phyloP scores from a whole-genome alignment of 2,329 filamentous ascomycete species.

The Gaeumannomyces tritici region DNA sequence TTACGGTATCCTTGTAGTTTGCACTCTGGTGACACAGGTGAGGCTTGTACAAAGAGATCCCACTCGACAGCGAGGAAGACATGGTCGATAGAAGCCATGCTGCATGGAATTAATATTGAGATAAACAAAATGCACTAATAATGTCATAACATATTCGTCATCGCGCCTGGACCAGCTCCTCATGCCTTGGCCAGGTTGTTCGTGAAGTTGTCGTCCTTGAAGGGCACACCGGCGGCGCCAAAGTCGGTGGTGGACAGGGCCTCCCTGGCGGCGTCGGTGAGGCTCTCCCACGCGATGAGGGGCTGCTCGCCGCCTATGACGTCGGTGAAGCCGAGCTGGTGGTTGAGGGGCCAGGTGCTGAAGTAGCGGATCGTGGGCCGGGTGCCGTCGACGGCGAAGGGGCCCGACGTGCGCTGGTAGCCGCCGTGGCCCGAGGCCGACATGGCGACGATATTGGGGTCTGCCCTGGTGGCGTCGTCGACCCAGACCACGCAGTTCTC shows the following conservation, averaged over 20 bases:
- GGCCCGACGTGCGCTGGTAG: conserved; percentile 16
- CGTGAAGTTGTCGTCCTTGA: conserved; percentile 18
- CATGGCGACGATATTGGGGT: conserved; percentile 23
- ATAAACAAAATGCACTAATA: too few relatives aligned
- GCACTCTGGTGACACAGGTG: too few relatives aligned
- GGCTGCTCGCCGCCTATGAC: conserved; percentile 26
- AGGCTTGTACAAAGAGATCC: too few relatives aligned
- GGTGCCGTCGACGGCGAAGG: conserved; percentile 11
- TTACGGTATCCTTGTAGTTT: too few relatives aligned
- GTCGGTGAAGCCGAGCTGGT: conserved; percentile 24
- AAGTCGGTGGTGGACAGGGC: conserved; percentile 28
- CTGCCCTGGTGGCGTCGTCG: conserved; percentile 14
- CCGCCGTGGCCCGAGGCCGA: conserved; percentile 26
- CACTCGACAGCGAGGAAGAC: too few relatives aligned
- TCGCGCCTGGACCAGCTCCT: neutral
- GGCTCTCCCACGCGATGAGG: conserved; percentile 32
- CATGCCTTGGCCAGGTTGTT: conserved; percentile 10
- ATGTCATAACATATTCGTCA: neutral
- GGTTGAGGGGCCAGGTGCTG: conserved; percentile 20
- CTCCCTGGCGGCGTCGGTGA: conserved; percentile 21
- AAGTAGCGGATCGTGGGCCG: conserved; percentile 22
- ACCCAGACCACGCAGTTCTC: conserved; percentile 24
- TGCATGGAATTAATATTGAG: too few relatives aligned
- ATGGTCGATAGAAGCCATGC: too few relatives aligned
- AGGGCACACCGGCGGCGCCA: conserved; percentile 29